These are phyloP conservation scores for Carex kokanica DNA, from an alignment of 176 grass and related monocot species.

Conservation along the genomic window DNA sequence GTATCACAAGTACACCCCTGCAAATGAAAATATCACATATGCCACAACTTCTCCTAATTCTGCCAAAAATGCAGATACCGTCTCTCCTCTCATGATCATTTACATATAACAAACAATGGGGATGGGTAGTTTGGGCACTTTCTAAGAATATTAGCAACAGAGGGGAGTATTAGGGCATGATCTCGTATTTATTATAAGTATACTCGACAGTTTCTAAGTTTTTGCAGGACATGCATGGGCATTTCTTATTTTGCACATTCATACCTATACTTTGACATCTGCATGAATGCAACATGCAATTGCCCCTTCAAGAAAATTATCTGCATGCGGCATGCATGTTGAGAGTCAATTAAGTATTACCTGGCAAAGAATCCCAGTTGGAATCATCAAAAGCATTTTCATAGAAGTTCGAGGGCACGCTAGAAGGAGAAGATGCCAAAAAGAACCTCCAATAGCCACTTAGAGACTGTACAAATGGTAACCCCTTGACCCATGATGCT, in stretches of 20 bases:
- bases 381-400: conserved; percentile 65
- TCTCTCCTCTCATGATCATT: background rate
- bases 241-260: background rate
- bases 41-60: background rate
- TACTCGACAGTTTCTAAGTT: background rate
- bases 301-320: background rate
- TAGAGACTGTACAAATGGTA: conserved; percentile 65
- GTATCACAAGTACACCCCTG: background rate
- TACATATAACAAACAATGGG: background rate
- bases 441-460: conserved; percentile 90
- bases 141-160: background rate
- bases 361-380: conserved; percentile 70
- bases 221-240: background rate
- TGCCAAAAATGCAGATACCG: background rate
- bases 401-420: conserved; percentile 58
- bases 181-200: background rate
- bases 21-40: background rate
- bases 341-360: conserved; percentile 26
- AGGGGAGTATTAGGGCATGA: background rate
- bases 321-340: background rate
- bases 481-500: conserved; percentile 58
- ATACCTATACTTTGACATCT: background rate
- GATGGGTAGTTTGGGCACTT: background rate
- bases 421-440: conserved; percentile 57
- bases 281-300: background rate